Base-by-base conservation (phyloP, 2,329 filamentous ascomycete species). In the Lecanicillium sp. region DNA sequence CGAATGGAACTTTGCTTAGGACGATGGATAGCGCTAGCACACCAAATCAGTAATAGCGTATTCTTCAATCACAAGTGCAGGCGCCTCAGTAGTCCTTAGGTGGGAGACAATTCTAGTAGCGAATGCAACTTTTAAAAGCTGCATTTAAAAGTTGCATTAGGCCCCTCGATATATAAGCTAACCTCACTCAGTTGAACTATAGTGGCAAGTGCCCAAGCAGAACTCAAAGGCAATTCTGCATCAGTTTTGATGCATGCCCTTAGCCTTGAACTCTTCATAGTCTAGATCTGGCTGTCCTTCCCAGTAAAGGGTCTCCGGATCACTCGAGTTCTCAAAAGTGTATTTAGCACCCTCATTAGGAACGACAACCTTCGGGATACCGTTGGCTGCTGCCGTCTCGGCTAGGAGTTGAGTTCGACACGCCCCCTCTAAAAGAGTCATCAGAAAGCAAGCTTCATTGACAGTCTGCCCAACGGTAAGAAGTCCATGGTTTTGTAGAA, bases 391-490 rank as follows among this genome's bases (percentile, higher is more conserved):
- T 4, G 83, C 81, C 0, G 81, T 80, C 59, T 87, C 83, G 28
- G 78, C 75, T 48, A 71, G 63, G 37, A 85, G 62, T 60, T 87
- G 82, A 22, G 83, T 71, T 40, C 76, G 69, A 54, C 83, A 86
- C 33, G 73, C 77, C 35, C 80, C 68, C 56, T 87, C 83, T 55
- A 85, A 67, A 32, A 82, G 60, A 0, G 75, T 77, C 52, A 85
- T 83, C 37, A 85, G 56, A 55, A 80, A 87, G 1, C 77, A 78
- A 1, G 83, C 83, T 57, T 87, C 83, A 52, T 87, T 83, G 3
- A 87, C 82, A 0, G 83, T 87, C 6, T 57, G 51, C 4, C 83
- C 83, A 0, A 85, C 81, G 0, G 80, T 84, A 36, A 87, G 58
- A 27, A 88, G 60, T 0, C 83, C 83, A 57, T 87, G 83, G 54